phyloP scores from a whole-genome alignment of 1,139 yeast species.

The Debaryomyces sp. region DNA sequence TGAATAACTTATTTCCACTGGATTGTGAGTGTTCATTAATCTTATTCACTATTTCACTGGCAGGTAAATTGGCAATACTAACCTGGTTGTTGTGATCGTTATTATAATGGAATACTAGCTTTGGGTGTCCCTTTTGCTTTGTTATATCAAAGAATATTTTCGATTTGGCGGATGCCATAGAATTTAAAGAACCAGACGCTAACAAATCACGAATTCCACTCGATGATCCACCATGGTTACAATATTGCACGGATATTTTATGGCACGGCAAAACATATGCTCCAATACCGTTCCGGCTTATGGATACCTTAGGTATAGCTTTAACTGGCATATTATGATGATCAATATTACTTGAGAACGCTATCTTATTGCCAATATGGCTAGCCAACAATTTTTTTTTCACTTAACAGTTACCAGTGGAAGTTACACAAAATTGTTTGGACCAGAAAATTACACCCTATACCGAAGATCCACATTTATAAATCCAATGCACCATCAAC shows the following conservation, averaged over 20 bases:
- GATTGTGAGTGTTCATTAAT: slow-evolving; percentile 54
- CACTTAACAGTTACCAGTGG: not conserved
- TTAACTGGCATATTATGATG: slow-evolving; percentile 43
- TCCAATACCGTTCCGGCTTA: slow-evolving; percentile 80
- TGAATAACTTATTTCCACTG: slow-evolving; percentile 44
- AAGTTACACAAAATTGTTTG: not conserved
- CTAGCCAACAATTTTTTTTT: slow-evolving; percentile 1
- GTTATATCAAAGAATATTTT: slow-evolving; percentile 71
- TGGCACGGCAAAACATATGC: slow-evolving; percentile 77
- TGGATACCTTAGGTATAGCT: slow-evolving; percentile 56
- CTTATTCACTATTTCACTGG: slow-evolving; percentile 61
- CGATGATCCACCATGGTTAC: slow-evolving; percentile 97
- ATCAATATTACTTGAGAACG: not conserved
- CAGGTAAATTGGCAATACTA: slow-evolving; percentile 55
- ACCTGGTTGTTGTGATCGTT: slow-evolving; percentile 39
- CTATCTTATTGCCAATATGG: not conserved
- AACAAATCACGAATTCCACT: slow-evolving; percentile 77
- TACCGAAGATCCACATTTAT: too few species aligned
- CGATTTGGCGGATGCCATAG: slow-evolving; percentile 61
- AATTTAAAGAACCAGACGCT: slow-evolving; percentile 52
- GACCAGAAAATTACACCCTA: not conserved
- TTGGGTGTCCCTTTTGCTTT: slow-evolving; percentile 82
- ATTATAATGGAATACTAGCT: slow-evolving; percentile 67
- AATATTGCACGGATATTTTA: slow-evolving; percentile 71
- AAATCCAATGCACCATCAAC: too few species aligned